A percentile compares a stretch with the other conserved stretches of the same genome.
Conservation (phyloP, 2,329 filamentous ascomycete genomes). For the Bisporella sp. region DNA sequence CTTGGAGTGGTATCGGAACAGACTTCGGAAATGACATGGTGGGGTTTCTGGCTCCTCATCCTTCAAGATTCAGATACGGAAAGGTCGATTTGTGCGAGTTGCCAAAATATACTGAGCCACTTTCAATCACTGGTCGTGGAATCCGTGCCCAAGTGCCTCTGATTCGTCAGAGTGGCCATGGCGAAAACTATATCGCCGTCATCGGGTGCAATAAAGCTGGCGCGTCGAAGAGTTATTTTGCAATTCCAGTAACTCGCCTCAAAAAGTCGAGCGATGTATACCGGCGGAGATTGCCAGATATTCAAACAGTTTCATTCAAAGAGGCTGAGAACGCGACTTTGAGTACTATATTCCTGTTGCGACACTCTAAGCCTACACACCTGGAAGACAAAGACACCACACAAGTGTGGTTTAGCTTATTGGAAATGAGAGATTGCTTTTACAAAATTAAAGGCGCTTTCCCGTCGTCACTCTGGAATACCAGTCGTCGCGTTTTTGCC, state of each 20-base stretch:
- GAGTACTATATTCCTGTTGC: slow-evolving; percentile 2
- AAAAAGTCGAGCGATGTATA: slow-evolving; percentile 3
- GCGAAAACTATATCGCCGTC: slow-evolving; percentile 1
- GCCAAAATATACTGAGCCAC: not conserved
- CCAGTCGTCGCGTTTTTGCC: slow-evolving; percentile 1
- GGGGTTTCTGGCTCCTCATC: slow-evolving; percentile 4
- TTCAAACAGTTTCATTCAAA: slow-evolving; percentile 1
- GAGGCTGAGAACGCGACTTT: not conserved
- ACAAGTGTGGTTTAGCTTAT: slow-evolving; percentile 3
- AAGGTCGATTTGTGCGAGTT: slow-evolving; percentile 2
- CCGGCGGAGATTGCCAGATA: slow-evolving; percentile 1
- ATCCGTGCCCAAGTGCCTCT: slow-evolving; percentile 3
- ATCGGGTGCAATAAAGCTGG: slow-evolving; percentile 2
- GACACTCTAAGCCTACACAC: slow-evolving; percentile 1
- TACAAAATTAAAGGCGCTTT: slow-evolving; percentile 2
- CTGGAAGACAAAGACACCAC: slow-evolving; percentile 1
- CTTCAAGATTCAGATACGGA: slow-evolving; percentile 2
- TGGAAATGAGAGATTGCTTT: slow-evolving; percentile 2
- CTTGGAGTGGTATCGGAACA: not conserved
- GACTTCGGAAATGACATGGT: slow-evolving; percentile 5
- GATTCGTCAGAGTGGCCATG: not conserved
- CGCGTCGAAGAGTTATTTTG: slow-evolving; percentile 1
- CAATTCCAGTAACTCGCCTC: slow-evolving; percentile 1
- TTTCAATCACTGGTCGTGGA: slow-evolving; percentile 3
- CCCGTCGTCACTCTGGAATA: slow-evolving; percentile 1